Evolutionary conservation across 257 asterid genomes (phyloP), one percentile per base, ranked within the genome.

Genomic region (Fraxinus cuspidata): DNA sequence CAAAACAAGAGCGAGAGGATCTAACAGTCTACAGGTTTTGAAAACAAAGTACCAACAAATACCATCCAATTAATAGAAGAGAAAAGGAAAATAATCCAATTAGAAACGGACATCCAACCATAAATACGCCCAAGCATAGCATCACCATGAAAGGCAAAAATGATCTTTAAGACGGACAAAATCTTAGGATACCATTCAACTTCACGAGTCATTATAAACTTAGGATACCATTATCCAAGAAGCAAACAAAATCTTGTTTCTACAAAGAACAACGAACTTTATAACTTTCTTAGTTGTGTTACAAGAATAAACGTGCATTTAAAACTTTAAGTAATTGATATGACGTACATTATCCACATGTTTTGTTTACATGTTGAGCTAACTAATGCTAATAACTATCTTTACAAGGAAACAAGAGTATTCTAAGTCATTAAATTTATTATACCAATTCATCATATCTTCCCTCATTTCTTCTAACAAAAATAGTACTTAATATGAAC

Each of bases 101-200:
- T 21, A 90, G 34, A 84, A 92, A 93, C 1, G 90, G 96, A 97
- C 94, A 93, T 74, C 99, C 98, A 63, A 87, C 99, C 92, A 88
- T 81, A 56, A 73, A 79, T 7, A 92, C 21, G 25, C 99, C 98
- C 11, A 96, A 83, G 86, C 91, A 86, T 65, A 85, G 49, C 78
- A 92, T 96, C 82, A 77, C 77, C 68, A 83, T 21, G 67, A 88
- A 91, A 4, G 99, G 99, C 67, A 88, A 76, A 87, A 90, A 90
- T 28, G 97, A 81, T 76, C 93, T n/a, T 83, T 53, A 89, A 10
- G 56, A 90, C 84, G 4, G 98, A 88, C 12, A 93, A n/a, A n/a
- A n/a, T n/a, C n/a, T n/a, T n/a, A n/a, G n/a, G n/a, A n/a, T n/a
- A n/a, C n/a, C n/a, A n/a, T n/a, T n/a, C n/a, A n/a, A n/a, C n/a